phyloP scores from a whole-genome alignment of 2,329 filamentous ascomycete genomes.

The Dactylellina drechsleri region DNA sequence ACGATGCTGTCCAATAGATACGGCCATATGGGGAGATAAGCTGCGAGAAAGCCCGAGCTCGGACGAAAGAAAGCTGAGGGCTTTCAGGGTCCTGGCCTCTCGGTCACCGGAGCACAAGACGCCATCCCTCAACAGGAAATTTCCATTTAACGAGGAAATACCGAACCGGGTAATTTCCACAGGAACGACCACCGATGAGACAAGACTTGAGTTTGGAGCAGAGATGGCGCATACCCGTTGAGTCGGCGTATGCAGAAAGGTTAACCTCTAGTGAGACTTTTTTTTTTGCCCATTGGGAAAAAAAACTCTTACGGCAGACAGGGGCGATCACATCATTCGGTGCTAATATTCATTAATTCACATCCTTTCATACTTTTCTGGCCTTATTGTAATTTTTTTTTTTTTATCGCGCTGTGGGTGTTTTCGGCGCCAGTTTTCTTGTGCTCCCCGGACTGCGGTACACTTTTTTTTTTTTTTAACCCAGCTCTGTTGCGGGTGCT shows the following conservation, averaged over 20 bases:
- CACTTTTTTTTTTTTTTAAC: conserved; percentile 17
- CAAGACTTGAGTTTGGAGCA: not conserved
- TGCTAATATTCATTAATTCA: conserved; percentile 8
- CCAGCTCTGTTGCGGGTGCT: not conserved
- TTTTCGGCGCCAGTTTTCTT: conserved; percentile 8
- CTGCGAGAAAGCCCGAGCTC: conserved; percentile 43
- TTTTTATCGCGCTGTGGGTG: conserved; percentile 31
- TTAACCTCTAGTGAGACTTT: too few species aligned
- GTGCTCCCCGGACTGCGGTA: conserved; percentile 5
- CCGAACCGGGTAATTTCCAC: conserved; percentile 10
- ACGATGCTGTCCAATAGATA: conserved; percentile 49
- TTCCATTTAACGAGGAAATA: not conserved
- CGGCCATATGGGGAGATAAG: not conserved
- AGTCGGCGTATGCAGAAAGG: too few species aligned
- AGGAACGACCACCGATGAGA: not conserved
- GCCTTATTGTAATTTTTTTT: not conserved
- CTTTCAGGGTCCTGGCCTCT: conserved; percentile 44
- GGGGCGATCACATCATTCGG: conserved; percentile 53
- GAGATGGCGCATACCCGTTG: not conserved
- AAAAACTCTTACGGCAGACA: conserved; percentile 16
- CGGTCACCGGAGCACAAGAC: conserved; percentile 33
- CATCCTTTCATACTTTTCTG: too few species aligned
- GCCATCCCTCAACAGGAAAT: conserved; percentile 26
- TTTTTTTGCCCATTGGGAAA: not conserved
- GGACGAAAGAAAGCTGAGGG: conserved; percentile 38